Conservation (phyloP, 352 stramenopile species). For the Pythium utonaiense region DNA sequence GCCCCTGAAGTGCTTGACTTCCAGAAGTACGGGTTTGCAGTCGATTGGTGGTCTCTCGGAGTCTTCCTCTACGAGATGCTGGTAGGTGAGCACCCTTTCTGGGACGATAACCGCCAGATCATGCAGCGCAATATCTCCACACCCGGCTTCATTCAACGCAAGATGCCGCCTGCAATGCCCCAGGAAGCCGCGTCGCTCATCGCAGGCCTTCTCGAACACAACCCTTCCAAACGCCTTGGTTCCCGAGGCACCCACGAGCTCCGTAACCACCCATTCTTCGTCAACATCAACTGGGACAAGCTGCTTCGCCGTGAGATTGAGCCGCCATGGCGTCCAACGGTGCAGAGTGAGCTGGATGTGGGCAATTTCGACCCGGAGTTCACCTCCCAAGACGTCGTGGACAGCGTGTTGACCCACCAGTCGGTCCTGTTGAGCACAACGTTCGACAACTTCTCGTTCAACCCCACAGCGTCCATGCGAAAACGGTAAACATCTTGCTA, state of each 20-base stretch:
- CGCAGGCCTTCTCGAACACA: constrained; percentile 66
- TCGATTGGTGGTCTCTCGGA: constrained; percentile 92
- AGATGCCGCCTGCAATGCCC: constrained; percentile 70
- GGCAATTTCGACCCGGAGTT: constrained; percentile 79
- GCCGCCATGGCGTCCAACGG: constrained; percentile 59
- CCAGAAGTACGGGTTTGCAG: constrained; percentile 76
- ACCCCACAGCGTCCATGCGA: constrained; percentile 58
- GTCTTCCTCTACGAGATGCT: constrained; percentile 91
- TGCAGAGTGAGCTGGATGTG: constrained; percentile 70
- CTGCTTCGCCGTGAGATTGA: constrained; percentile 53
- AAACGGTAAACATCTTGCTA: constrained; percentile 2
- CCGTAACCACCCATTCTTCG: constrained; percentile 86
- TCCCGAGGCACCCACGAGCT: constrained; percentile 60
- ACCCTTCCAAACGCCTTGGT: constrained; percentile 64
- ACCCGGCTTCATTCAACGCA: constrained; percentile 43
- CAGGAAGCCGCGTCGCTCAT: constrained; percentile 68
- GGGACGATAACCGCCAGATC: constrained; percentile 77
- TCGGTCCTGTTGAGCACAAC: constrained; percentile 54
- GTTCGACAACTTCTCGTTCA: constrained; percentile 77
- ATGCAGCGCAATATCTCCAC: constrained; percentile 90
- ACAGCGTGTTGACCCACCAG: constrained; percentile 69
- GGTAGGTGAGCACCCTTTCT: constrained; percentile 86
- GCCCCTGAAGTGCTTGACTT: constrained; percentile 81
- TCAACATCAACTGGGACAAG: constrained; percentile 74
- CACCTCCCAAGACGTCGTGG: constrained; percentile 67